Percentiles rank a stretch among this genome's conserved stretches.
Evolutionary conservation across 306 rosid genomes (phyloP).

Genomic region (Crataegus laevigata): DNA sequence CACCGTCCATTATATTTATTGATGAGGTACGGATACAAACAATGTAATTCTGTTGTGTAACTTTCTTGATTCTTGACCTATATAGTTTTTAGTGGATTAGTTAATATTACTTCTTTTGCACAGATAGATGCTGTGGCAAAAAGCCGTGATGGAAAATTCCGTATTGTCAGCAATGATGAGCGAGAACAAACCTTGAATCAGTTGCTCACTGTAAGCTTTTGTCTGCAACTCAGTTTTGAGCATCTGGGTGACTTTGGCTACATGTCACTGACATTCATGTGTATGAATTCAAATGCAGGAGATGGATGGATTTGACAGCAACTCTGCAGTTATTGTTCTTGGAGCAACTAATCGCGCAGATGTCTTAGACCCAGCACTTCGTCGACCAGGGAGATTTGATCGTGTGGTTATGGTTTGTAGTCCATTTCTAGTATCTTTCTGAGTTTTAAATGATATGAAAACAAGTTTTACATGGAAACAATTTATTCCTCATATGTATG

Average conservation of each 20-base stretch:
- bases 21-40: conserved; percentile 62
- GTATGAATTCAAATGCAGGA: conserved; percentile 49
- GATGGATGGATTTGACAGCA: conserved; percentile 99
- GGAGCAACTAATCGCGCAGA: conserved; percentile 96
- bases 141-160: conserved; percentile 96
- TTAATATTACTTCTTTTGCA: conserved; percentile 18
- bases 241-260: conserved; percentile 6
- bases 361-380: conserved; percentile 93
- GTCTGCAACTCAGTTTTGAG: conserved; percentile 16
- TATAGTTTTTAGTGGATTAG: conserved; percentile 2
- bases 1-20: conserved; percentile 88
- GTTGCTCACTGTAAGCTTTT: conserved; percentile 79
- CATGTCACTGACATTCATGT: neutral
- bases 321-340: conserved; percentile 87
- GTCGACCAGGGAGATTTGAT: conserved; percentile 98
- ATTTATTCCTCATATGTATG: conserved; percentile 5
- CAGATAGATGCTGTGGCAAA: conserved; percentile 99
- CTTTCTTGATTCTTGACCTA: conserved; percentile 11
- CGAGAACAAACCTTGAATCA: conserved; percentile 98
- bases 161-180: conserved; percentile 92
- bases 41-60: conserved; percentile 1
- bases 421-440: conserved; percentile 13
- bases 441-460: conserved; percentile 12
- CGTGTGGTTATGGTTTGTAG: conserved; percentile 84
- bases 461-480: neutral